These are phyloP conservation scores for Kodamaea hsintzibuensis DNA, from an alignment of 805 yeast species.

Conservation along the genomic window DNA sequence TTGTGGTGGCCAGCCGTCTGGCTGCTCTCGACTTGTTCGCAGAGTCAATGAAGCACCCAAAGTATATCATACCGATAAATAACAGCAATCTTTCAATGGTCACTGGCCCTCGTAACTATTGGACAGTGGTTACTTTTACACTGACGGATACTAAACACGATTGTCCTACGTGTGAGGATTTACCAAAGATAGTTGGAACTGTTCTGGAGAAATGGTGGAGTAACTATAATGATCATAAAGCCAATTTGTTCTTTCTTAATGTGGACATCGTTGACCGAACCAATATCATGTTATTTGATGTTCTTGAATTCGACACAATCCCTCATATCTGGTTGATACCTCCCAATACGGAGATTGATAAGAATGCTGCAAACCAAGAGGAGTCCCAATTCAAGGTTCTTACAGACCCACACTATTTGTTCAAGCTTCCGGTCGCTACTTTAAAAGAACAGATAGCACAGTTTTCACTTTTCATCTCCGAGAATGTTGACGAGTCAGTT, in stretches of 20 bases:
- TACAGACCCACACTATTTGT: conserved; percentile 32
- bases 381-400: conserved; percentile 20
- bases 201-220: conserved; percentile 46
- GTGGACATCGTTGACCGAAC: conserved; percentile 49
- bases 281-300: conserved; percentile 43
- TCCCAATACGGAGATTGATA: conserved; percentile 32
- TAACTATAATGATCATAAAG: conserved; percentile 43
- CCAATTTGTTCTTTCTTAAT: conserved; percentile 44
- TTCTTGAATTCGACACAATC: conserved; percentile 47
- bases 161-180: conserved; percentile 49
- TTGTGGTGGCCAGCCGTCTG: conserved; percentile 1
- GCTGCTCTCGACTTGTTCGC: conserved; percentile 3
- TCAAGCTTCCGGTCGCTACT: conserved; percentile 37
- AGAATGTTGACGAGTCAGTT: conserved; percentile 37
- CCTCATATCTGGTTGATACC: conserved; percentile 75
- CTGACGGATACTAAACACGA: conserved; percentile 43
- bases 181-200: conserved; percentile 41
- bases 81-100: conserved; percentile 43
- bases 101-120: conserved; percentile 53
- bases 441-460: conserved; percentile 41
- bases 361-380: conserved; percentile 19
- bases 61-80: conserved; percentile 44
- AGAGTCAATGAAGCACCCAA: conserved; percentile 9
- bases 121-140: conserved; percentile 53
- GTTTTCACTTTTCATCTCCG: conserved; percentile 56